Conservation (phyloP, 306 rosid genomes). For the Neltuma alba region DNA sequence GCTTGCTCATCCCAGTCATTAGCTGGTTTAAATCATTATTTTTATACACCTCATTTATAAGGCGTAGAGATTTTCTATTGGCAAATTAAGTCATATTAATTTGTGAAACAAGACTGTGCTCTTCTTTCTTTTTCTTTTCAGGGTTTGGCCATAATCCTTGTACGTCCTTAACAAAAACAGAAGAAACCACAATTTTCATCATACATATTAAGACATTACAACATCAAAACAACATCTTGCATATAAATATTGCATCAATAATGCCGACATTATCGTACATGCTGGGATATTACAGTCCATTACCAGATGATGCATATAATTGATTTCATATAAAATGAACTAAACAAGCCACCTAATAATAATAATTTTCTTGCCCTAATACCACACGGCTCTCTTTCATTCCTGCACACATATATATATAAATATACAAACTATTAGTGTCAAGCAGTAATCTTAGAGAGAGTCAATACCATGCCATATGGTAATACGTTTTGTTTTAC, state of each 20-base stretch:
- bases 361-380: conserved; percentile 21
- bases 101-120: too few relatives aligned
- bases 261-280: conserved; percentile 20
- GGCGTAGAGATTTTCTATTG: too few relatives aligned
- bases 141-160: too few relatives aligned
- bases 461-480: not conserved
- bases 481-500: not conserved
- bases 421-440: not conserved
- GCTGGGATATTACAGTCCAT: conserved; percentile 9
- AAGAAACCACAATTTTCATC: too few relatives aligned
- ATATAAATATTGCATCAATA: conserved; percentile 16
- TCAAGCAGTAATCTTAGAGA: conserved; percentile 10
- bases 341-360: conserved; percentile 28
- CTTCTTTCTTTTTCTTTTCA: too few relatives aligned
- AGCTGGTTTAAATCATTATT: too few relatives aligned
- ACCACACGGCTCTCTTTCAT: conserved; percentile 30
- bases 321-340: conserved; percentile 24
- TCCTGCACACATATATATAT: conserved; percentile 37
- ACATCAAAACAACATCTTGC: not conserved
- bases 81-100: too few relatives aligned
- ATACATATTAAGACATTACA: not conserved
- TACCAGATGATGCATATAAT: conserved; percentile 5
- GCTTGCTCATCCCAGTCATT: too few relatives aligned
- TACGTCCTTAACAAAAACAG: too few relatives aligned
- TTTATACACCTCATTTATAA: too few relatives aligned